Evolutionary conservation across 176 grass and related monocot genomes (phyloP), one percentile per base, ranked within the genome.

Genomic region (Otatea glauca): DNA sequence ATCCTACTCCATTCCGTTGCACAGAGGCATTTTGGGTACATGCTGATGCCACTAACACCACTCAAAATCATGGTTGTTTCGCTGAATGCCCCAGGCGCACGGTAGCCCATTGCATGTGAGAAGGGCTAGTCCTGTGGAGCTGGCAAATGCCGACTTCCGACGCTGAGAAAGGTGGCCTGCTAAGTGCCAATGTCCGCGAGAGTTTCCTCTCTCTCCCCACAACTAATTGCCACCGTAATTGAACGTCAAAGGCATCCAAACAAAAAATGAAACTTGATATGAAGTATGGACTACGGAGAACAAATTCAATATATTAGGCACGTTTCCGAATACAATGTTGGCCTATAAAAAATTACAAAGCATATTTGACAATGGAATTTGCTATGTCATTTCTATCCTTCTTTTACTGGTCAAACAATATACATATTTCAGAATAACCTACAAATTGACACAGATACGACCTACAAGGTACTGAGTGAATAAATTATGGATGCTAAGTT

Each of bases 341-440:
- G 18, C 65, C 77, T 74, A 53, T 5, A 54, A 85, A 78, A 59
- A 84, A 43, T 86, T 82, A 66, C 68, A 91, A 9, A 81, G 48
- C 23, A 82, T 78, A 73, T 85, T 85, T 60, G 39, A 77, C 53
- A 89, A 82, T 81, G 86, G 78, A 89, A 87, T 89, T 81, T 72
- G 59, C 76, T 83, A 83, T 43, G 63, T 6, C 25, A 68, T 70
- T 70, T 83, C 56, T 86, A 81, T 61, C 21, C 56, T 88, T 37
- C 43, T 89, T 82, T 83, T 74, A 74, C 67, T 55, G 58, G 75
- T 75, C 65, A 83, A 84, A 68, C 39, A 87, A 89, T 86, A 75
- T 92, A 92, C 90, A 92, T 47, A 89, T 64, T 83, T 81, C 37
- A 75, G 34, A 62, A 69, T 48, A 25, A 69, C 84, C 90, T 89